Evolutionary conservation across 2,329 filamentous ascomycete genomes (phyloP).

Genomic region (Neonectria faginata): DNA sequence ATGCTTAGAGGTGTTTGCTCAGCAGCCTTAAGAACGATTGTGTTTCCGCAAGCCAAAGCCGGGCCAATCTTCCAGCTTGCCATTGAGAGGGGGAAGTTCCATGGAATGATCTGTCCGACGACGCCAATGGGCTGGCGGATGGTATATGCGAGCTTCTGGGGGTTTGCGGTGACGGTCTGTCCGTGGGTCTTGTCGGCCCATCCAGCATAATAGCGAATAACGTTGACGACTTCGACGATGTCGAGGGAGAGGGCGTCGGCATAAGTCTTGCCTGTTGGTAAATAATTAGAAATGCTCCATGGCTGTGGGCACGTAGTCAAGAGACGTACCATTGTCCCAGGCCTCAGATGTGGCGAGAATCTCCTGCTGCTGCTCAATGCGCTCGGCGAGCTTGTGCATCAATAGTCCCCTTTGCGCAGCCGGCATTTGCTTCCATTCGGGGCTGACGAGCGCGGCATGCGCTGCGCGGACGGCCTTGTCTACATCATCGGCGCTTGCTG

Average conservation of each 20-base stretch:
- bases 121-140: constrained; percentile 68
- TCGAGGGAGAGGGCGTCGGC: constrained; percentile 69
- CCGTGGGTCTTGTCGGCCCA: constrained; percentile 90
- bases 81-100: constrained; percentile 87
- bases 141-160: constrained; percentile 83
- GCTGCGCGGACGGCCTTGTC: constrained; percentile 57
- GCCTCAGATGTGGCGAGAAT: constrained; percentile 68
- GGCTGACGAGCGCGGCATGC: constrained; percentile 73
- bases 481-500: constrained; percentile 46
- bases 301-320: constrained; percentile 52
- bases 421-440: constrained; percentile 75
- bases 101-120: constrained; percentile 86
- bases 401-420: constrained; percentile 73
- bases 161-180: constrained; percentile 80
- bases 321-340: constrained; percentile 66
- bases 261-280: constrained; percentile 67
- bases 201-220: constrained; percentile 64
- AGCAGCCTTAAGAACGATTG: constrained; percentile 77
- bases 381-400: constrained; percentile 73
- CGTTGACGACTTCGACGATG: constrained; percentile 59
- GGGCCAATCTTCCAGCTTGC: constrained; percentile 82
- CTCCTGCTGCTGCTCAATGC: constrained; percentile 69
- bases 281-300: constrained; percentile 7
- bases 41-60: constrained; percentile 77
- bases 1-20: constrained; percentile 81